Conservation (phyloP, 225 moss, liverwort and hornwort species). For the Marchantia polymorpha region DNA sequence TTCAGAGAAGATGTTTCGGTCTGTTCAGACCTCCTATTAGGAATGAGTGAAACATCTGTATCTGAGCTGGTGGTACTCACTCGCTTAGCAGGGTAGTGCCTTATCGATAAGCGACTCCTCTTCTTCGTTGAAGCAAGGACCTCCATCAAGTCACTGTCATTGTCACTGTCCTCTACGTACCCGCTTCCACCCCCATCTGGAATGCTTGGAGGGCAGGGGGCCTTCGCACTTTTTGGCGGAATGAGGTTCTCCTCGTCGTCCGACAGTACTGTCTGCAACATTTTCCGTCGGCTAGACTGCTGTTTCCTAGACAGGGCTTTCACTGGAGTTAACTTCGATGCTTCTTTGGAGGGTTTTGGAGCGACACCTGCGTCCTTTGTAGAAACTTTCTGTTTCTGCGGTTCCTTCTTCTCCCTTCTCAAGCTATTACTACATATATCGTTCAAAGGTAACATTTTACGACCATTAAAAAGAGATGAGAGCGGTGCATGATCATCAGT, state of each 20-base stretch:
- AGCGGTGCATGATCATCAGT: conserved; percentile 28
- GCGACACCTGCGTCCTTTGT: not conserved
- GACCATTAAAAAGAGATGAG: conserved; percentile 8
- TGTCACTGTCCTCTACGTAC: conserved; percentile 30
- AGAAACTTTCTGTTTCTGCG: conserved; percentile 1
- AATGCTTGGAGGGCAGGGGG: not conserved
- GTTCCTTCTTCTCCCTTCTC: conserved; percentile 1
- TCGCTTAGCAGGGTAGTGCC: conserved; percentile 7
- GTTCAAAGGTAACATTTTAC: not conserved
- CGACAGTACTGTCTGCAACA: conserved; percentile 53
- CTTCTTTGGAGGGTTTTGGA: not conserved
- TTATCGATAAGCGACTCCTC: conserved; percentile 11
- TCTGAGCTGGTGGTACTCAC: conserved; percentile 25
- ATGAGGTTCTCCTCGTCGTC: conserved; percentile 51
- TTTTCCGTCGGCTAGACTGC: conserved; percentile 25
- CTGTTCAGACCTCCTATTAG: conserved; percentile 5
- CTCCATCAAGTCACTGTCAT: conserved; percentile 19
- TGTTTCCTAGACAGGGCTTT: not conserved
- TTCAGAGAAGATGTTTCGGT: not conserved
- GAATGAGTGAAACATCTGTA: conserved; percentile 9
- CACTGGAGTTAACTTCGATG: not conserved
- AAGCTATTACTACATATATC: conserved; percentile 14
- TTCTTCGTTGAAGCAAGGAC: conserved; percentile 11
- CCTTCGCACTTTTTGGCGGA: conserved; percentile 32
- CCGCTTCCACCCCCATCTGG: not conserved